These are phyloP conservation scores for Curvularia hawaiiensis DNA, from an alignment of 2,329 filamentous ascomycete species.

Conservation along the genomic window DNA sequence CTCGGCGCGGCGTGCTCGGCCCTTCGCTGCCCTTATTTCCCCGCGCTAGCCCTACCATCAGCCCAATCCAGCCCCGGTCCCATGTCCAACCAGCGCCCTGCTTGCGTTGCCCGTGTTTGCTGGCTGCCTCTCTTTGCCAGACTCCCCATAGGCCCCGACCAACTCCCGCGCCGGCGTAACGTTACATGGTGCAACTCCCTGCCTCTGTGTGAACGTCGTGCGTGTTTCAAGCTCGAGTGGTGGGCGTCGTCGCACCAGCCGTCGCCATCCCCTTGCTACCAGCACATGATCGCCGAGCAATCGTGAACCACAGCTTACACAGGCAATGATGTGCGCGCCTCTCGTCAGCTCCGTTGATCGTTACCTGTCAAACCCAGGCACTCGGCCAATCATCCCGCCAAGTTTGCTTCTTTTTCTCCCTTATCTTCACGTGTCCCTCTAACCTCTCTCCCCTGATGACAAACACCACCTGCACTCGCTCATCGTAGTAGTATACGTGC, in stretches of 20 bases:
- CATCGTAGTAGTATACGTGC: not conserved
- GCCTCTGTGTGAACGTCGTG: not conserved
- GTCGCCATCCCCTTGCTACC: not conserved
- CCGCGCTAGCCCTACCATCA: constrained; percentile 7
- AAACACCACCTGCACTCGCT: not conserved
- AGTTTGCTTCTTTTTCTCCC: constrained; percentile 1
- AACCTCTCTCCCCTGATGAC: not conserved
- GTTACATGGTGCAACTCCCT: constrained; percentile 18
- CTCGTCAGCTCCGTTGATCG: constrained; percentile 6
- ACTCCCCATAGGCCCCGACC: not conserved
- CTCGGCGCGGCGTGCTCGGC: constrained; percentile 12
- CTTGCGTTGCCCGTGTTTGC: not conserved
- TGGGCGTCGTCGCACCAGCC: constrained; percentile 10
- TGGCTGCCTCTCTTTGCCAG: not conserved
- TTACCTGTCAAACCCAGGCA: not conserved
- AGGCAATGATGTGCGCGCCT: constrained; percentile 15
- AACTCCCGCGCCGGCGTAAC: constrained; percentile 11
- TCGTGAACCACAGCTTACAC: constrained; percentile 7
- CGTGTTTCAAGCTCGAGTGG: constrained; percentile 1
- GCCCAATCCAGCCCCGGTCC: constrained; percentile 17
- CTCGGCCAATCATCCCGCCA: not conserved
- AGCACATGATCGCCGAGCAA: constrained; percentile 16
- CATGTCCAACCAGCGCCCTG: not conserved
- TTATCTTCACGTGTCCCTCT: not conserved
- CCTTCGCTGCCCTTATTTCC: constrained; percentile 14